Conservation (phyloP, 2,329 filamentous ascomycete genomes). For the Nakataea oryzae region DNA sequence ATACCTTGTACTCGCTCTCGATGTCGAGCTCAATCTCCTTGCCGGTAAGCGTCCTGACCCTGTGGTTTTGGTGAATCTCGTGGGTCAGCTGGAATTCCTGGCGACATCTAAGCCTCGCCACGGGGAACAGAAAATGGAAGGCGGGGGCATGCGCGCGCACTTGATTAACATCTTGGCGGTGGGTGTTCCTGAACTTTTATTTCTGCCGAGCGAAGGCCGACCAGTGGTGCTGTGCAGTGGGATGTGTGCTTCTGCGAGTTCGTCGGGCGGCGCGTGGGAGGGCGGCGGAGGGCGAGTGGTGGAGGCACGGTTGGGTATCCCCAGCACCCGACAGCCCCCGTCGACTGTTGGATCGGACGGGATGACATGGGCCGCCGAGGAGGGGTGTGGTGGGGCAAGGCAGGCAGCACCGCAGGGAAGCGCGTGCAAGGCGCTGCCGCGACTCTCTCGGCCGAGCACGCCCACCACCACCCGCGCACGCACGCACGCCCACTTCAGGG, state of each 20-base stretch:
- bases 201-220: neutral
- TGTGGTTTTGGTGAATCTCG: constrained; percentile 24
- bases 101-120: neutral
- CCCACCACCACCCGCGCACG: too few relatives aligned
- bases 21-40: constrained; percentile 99
- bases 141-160: constrained; percentile 20
- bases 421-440: too few relatives aligned
- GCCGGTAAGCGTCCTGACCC: constrained; percentile 93
- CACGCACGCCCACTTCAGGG: too few relatives aligned
- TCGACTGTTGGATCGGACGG: neutral
- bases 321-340: neutral
- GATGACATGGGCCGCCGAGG: neutral
- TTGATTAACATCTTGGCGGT: constrained; percentile 38
- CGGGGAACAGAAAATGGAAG: neutral
- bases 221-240: neutral
- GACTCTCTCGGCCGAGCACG: too few relatives aligned
- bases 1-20: constrained; percentile 84
- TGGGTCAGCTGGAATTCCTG: constrained; percentile 4
- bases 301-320: neutral
- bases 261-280: neutral
- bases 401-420: too few relatives aligned
- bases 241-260: neutral
- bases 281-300: neutral
- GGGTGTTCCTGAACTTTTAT: neutral
- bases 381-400: neutral